Base-by-base conservation (phyloP, 768 basidiomycete genomes). In the Trametes cingulata region DNA sequence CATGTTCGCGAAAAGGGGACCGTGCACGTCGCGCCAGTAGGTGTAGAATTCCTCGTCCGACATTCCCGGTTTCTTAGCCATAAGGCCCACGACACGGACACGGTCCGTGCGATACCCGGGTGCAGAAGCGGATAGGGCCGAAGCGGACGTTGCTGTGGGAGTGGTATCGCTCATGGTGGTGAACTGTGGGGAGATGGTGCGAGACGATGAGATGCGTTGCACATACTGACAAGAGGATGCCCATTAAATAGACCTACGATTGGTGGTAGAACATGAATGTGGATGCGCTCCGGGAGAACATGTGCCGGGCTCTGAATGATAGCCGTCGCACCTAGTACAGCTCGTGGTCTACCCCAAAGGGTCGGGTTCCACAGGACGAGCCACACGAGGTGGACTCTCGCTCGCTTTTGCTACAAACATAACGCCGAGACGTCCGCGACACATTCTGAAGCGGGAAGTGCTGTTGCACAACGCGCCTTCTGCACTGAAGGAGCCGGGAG, bases 1-100 rank as follows among this genome's bases (percentile, higher is more conserved):
- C 35, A 62, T 43, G 51, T 20, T 29, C 2, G 49, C 37, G 43
- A 62, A 56, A 15, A 62, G 42, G 14, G 60, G 60, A 14, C 60
- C 60, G 37, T 56, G 55, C 6, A 52, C 50, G 13, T 52, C 51
- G 6, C 37, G 54, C 60, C 60, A 62, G 43, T 62, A 43, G 15
- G 24, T 46, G 43, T 25, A 48, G 55, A 62, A 62, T 15, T 52
- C 55, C 17, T 56, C 60, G 42, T 56, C 43, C 19, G 60, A 25
- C 40, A 62, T 41, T 5, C 50, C 55, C 20, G 35, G 42, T 22
- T 52, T 56, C 55, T 57, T 62, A 22, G 43, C 42, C 43, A 62
- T 45, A 19, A 56, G 43, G 10, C 48, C 50, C 10, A 46, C 19
- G 13, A 57, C 42, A 19, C 60, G 60, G 35, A 52, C 35, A 10